Base-by-base conservation (phyloP, 352 stramenopile species). In the Pythium catenulatum region DNA sequence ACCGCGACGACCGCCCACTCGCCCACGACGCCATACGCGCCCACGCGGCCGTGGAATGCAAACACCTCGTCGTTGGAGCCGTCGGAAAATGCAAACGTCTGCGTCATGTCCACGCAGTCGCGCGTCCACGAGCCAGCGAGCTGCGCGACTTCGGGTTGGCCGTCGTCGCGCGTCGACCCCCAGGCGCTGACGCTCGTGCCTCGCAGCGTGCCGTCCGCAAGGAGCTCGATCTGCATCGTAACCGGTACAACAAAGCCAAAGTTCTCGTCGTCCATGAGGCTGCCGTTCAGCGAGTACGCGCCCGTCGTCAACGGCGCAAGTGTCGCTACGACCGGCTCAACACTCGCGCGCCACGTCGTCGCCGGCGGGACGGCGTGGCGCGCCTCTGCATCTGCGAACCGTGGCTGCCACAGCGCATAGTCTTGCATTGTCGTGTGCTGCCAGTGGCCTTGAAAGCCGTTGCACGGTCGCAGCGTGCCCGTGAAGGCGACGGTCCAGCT, bases 81-180 rank as follows among this genome's bases (percentile, higher is more conserved):
- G 34, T 73, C 63, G 13, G 34, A 6, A n/a, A 73, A 73, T 23
- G 21, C 13, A 41, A 36, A 52, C 39, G 14, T n/a, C 15, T 63
- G 46, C 6, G 15, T 8, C 13, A 61, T 63, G 14, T 77, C 43
- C n/a, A 59, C n/a, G 6, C 43, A 17, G 19, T 77, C 45, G 27
- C 68, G 43, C 13, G 46, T 77, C 68, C 68, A 77, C n/a, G 46
- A 39, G 30, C 68, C 68, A 3, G n/a, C 46, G 6, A 77, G 68
- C 9, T 45, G 4, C 23, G 59, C 59, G 4, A 39, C 11, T 27
- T 70, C n/a, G n/a, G n/a, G 34, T 7, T n/a, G 32, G 14, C 54
- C 54, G 54, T 65, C 27, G 19, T 7, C 21, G 4, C 25, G 30
- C 9, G 8, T 46, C 36, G 25, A 17, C 9, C 59, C 59, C 21